Percentiles rank a stretch among this genome's conserved stretches.
Conservation (phyloP, 768 basidiomycete species). For the Boletus pseudopeckii region DNA sequence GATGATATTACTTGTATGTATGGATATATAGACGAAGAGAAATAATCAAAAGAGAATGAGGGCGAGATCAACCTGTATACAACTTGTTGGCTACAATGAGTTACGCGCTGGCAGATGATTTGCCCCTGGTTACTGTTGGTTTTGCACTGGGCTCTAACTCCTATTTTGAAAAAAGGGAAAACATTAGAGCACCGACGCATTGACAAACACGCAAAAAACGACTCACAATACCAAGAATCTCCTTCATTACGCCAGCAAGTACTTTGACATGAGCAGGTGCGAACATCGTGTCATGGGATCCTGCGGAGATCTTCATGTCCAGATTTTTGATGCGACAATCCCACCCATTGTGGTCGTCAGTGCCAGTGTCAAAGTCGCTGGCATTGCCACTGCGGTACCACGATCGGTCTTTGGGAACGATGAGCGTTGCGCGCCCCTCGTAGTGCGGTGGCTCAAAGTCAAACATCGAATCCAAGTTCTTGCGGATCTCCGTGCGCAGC, state of each 20-base stretch:
- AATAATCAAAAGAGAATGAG: too few relatives aligned
- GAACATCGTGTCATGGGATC: too few relatives aligned
- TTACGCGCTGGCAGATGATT: background rate
- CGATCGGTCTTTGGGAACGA: conserved; percentile 32
- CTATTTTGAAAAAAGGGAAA: background rate
- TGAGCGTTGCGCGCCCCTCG: conserved; percentile 20
- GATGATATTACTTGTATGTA: too few relatives aligned
- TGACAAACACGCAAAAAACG: background rate
- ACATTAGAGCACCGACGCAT: conserved; percentile 1
- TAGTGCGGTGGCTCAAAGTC: conserved; percentile 30
- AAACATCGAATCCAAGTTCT: conserved; percentile 33
- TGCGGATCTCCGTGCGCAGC: too few relatives aligned
- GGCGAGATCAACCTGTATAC: background rate
- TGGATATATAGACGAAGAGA: too few relatives aligned
- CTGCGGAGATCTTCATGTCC: too few relatives aligned
- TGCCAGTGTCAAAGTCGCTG: conserved; percentile 30
- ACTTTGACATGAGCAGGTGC: too few relatives aligned
- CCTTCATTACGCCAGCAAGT: too few relatives aligned
- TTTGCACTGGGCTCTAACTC: too few relatives aligned
- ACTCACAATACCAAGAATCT: conserved; percentile 14
- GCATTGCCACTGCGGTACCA: conserved; percentile 31
- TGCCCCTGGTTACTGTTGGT: background rate
- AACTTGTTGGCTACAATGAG: too few relatives aligned
- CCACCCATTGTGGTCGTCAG: too few relatives aligned
- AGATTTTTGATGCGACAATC: too few relatives aligned